Evolutionary conservation across 1,284 basidiomycete species (phyloP).

Genomic region (Pseudomicrostroma phylloplanum): DNA sequence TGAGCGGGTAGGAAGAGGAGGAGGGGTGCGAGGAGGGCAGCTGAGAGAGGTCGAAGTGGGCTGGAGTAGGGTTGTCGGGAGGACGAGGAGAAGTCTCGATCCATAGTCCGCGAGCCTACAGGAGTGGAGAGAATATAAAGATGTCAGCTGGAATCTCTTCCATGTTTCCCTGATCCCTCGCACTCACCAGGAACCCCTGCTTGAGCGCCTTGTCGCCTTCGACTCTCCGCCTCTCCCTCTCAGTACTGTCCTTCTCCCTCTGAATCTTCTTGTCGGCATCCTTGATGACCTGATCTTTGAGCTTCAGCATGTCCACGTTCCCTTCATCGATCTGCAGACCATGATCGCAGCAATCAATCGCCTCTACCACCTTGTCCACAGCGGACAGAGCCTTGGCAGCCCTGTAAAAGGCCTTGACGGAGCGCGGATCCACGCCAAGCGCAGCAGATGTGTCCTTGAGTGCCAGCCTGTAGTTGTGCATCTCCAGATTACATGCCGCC

Average conservation of each 20-base stretch:
- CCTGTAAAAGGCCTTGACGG: slow-evolving; percentile 44
- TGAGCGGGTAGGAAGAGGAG: slow-evolving; percentile 26
- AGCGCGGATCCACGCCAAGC: slow-evolving; percentile 54
- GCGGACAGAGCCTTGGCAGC: slow-evolving; percentile 35
- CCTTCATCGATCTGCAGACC: slow-evolving; percentile 18
- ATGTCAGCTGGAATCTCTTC: slow-evolving; percentile 17
- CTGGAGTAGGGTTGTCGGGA: slow-evolving; percentile 58
- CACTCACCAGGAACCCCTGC: slow-evolving; percentile 61
- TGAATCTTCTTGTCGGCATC: slow-evolving; percentile 57
- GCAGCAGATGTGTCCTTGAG: slow-evolving; percentile 75
- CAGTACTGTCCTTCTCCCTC: slow-evolving; percentile 51
- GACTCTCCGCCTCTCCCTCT: slow-evolving; percentile 56
- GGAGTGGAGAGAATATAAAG: not conserved
- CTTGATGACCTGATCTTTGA: slow-evolving; percentile 24
- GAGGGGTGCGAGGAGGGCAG: slow-evolving; percentile 30
- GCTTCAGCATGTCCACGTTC: slow-evolving; percentile 26
- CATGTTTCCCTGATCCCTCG: not conserved
- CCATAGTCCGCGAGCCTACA: slow-evolving; percentile 38
- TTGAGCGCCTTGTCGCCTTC: slow-evolving; percentile 56
- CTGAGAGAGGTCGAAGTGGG: slow-evolving; percentile 55
- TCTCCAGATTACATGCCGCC: slow-evolving; percentile 83
- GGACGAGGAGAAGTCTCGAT: slow-evolving; percentile 46
- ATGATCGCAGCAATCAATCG: slow-evolving; percentile 31
- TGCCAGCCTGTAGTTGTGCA: slow-evolving; percentile 80
- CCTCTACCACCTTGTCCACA: slow-evolving; percentile 31